Conservation (phyloP, 495 filamentous ascomycete genomes). For the Monascus purpureus region DNA sequence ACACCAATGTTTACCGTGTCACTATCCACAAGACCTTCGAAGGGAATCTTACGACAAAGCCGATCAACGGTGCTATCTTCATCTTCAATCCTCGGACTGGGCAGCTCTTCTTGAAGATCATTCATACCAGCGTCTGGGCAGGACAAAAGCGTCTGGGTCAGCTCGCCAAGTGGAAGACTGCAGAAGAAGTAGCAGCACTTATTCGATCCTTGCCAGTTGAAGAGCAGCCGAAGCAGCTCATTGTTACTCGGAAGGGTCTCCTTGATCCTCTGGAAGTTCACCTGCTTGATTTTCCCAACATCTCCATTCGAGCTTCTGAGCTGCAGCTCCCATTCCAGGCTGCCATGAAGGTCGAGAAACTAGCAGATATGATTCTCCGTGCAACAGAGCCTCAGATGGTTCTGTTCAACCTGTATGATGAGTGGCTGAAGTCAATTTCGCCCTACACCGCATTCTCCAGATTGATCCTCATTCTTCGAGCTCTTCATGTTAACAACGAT, state of each 20-base stretch:
- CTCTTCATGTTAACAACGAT: slow-evolving; percentile 93
- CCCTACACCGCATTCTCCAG: slow-evolving; percentile 98
- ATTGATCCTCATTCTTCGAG: slow-evolving; percentile 86
- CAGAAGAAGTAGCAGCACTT: slow-evolving; percentile 96
- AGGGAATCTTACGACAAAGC: slow-evolving; percentile 97
- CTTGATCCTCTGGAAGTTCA: slow-evolving; percentile 97
- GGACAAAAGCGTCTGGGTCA: slow-evolving; percentile 98
- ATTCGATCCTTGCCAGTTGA: slow-evolving; percentile 95
- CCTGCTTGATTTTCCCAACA: slow-evolving; percentile 96
- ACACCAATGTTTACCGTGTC: slow-evolving; percentile 98
- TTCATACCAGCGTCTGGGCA: slow-evolving; percentile 98
- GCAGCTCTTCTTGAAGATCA: slow-evolving; percentile 98
- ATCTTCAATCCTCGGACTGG: slow-evolving; percentile 99
- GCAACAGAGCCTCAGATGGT: slow-evolving; percentile 99
- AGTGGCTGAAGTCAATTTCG: slow-evolving; percentile 97
- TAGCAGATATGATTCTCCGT: slow-evolving; percentile 97
- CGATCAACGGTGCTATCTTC: slow-evolving; percentile 99
- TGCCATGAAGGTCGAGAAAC: slow-evolving; percentile 98
- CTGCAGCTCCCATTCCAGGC: slow-evolving; percentile 98
- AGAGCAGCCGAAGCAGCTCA: slow-evolving; percentile 98
- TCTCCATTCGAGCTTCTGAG: slow-evolving; percentile 96
- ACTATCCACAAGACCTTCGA: slow-evolving; percentile 99
- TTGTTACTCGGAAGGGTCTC: slow-evolving; percentile 94
- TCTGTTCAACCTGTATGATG: slow-evolving; percentile 96
- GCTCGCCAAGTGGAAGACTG: slow-evolving; percentile 99